Percentiles rank a stretch among this genome's conserved stretches.
Conservation (phyloP, 371 early-diverging fungal species). For the Syncephalastrum racemosum region DNA sequence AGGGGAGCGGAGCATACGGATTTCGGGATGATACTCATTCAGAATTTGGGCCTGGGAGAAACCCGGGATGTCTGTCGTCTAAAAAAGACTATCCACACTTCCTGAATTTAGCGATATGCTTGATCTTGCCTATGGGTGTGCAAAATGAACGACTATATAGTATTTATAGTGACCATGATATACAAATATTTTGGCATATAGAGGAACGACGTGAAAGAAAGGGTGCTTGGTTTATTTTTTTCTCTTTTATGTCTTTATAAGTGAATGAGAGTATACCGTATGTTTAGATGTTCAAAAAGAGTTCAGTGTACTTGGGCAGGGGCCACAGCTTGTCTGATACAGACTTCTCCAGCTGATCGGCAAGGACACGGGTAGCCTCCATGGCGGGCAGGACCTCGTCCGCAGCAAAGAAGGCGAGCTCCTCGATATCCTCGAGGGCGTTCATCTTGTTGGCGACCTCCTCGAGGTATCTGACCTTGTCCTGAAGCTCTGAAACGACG, state of each 20-base stretch:
- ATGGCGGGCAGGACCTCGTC: conserved; percentile 68
- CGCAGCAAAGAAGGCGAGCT: conserved; percentile 65
- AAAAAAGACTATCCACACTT: too few species aligned
- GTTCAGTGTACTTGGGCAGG: conserved; percentile 95
- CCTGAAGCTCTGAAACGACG: conserved; percentile 60
- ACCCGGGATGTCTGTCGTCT: too few species aligned
- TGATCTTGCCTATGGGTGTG: too few species aligned
- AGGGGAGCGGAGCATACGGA: too few species aligned
- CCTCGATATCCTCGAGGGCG: conserved; percentile 58
- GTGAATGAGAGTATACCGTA: background rate
- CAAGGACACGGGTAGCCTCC: conserved; percentile 67
- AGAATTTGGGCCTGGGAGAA: too few species aligned
- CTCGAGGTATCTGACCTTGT: conserved; percentile 54
- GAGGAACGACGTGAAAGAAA: too few species aligned
- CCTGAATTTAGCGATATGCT: too few species aligned
- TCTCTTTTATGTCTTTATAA: background rate
- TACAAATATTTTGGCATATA: too few species aligned
- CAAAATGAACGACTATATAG: too few species aligned
- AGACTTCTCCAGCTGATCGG: conserved; percentile 79
- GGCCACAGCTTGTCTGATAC: conserved; percentile 93
- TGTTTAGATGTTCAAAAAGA: conserved; percentile 74
- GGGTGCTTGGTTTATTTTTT: conserved; percentile 1
- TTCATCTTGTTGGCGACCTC: conserved; percentile 59
- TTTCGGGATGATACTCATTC: too few species aligned
- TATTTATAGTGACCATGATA: too few species aligned